Percentiles rank a stretch among this genome's conserved stretches.
Conservation (phyloP, 1,284 basidiomycete genomes). For the Heterobasidion parviporum region DNA sequence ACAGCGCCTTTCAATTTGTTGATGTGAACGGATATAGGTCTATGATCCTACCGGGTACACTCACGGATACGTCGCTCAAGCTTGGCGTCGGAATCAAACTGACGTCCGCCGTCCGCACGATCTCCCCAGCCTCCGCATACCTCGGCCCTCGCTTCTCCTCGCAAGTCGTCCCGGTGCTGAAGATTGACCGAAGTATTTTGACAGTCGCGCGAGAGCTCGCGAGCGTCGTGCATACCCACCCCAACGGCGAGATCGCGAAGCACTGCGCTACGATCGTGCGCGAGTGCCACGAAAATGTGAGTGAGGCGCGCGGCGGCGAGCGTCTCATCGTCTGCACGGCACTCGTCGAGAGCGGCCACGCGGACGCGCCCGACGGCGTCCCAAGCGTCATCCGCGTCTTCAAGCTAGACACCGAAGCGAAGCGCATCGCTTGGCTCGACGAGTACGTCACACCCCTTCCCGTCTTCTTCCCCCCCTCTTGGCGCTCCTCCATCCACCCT, state of each 20-base stretch:
- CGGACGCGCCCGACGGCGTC: slow-evolving; percentile 29
- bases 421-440: slow-evolving; percentile 36
- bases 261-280: slow-evolving; percentile 44
- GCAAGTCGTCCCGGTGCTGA: slow-evolving; percentile 57
- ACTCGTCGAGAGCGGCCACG: slow-evolving; percentile 42
- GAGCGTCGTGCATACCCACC: slow-evolving; percentile 35
- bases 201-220: slow-evolving; percentile 45
- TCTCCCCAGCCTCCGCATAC: slow-evolving; percentile 45
- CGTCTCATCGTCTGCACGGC: slow-evolving; percentile 45
- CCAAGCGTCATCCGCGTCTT: slow-evolving; percentile 40
- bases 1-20: background rate
- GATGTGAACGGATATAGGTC: slow-evolving; percentile 23
- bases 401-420: slow-evolving; percentile 37
- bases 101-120: slow-evolving; percentile 46
- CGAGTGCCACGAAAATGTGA: slow-evolving; percentile 38
- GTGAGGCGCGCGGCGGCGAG: slow-evolving; percentile 25
- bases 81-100: slow-evolving; percentile 43
- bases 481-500: slow-evolving; percentile 4
- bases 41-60: slow-evolving; percentile 36
- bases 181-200: slow-evolving; percentile 45
- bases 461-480: background rate
- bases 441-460: slow-evolving; percentile 21
- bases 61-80: slow-evolving; percentile 35
- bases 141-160: slow-evolving; percentile 46
- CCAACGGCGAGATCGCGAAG: slow-evolving; percentile 39